Conservation (phyloP, 2,329 filamentous ascomycete genomes). For the Aspergillus intermedius region DNA sequence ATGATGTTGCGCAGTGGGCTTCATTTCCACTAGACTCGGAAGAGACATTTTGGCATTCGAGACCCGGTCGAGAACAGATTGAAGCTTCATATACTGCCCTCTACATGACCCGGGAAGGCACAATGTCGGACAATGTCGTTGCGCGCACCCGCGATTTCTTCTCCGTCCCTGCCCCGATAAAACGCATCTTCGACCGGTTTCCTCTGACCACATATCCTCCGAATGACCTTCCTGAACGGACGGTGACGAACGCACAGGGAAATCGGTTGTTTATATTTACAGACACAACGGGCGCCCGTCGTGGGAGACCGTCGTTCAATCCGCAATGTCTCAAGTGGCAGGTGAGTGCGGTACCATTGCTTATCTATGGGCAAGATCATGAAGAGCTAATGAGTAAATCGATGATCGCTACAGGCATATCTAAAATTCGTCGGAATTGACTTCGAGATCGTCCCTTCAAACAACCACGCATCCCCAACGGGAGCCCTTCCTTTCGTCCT, state of each 20-base stretch:
- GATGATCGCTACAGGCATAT: slow-evolving; percentile 58
- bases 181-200: slow-evolving; percentile 75
- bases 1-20: too few species aligned
- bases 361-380: not conserved
- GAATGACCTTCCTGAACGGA: slow-evolving; percentile 65
- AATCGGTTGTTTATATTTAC: slow-evolving; percentile 73
- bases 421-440: slow-evolving; percentile 68
- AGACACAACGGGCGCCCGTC: slow-evolving; percentile 54
- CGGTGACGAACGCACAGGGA: slow-evolving; percentile 41
- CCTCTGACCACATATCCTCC: slow-evolving; percentile 69
- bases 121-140: slow-evolving; percentile 17
- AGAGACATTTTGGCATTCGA: not conserved
- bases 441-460: slow-evolving; percentile 64
- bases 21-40: not conserved
- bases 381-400: not conserved
- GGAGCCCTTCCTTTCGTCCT: slow-evolving; percentile 85
- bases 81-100: not conserved
- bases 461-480: slow-evolving; percentile 86
- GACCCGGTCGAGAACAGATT: not conserved
- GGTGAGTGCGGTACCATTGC: slow-evolving; percentile 46
- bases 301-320: slow-evolving; percentile 71
- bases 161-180: slow-evolving; percentile 62
- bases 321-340: slow-evolving; percentile 95
- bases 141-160: slow-evolving; percentile 28
- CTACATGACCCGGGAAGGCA: slow-evolving; percentile 21